phyloP scores from a whole-genome alignment of 371 early-diverging fungal genomes.

The Mortierella sp. region DNA sequence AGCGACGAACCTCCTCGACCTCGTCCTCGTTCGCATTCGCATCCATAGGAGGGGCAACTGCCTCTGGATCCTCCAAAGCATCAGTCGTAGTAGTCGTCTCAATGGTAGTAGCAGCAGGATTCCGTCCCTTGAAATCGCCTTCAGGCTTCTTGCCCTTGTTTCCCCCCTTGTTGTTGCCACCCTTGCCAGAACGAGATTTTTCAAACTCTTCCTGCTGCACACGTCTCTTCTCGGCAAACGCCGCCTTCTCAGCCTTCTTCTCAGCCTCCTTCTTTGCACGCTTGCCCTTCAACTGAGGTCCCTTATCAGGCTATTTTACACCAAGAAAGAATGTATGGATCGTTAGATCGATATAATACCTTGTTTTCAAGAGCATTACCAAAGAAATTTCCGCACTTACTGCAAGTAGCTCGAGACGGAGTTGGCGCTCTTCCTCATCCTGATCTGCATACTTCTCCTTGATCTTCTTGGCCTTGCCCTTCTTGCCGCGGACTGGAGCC shows the following conservation, averaged over 20 bases:
- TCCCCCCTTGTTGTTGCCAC: constrained; percentile 17
- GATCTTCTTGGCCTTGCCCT: constrained; percentile 90
- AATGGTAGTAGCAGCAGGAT: constrained; percentile 2
- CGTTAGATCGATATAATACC: background rate
- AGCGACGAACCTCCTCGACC: constrained; percentile 72
- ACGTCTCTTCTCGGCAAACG: constrained; percentile 37
- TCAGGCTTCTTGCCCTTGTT: constrained; percentile 22
- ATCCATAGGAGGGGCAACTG: constrained; percentile 22
- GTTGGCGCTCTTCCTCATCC: constrained; percentile 92
- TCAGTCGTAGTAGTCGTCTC: background rate
- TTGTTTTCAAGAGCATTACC: background rate
- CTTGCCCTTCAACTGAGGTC: constrained; percentile 82
- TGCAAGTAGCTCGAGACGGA: constrained; percentile 87
- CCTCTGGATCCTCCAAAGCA: constrained; percentile 16
- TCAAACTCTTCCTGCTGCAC: constrained; percentile 47
- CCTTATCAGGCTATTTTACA: constrained; percentile 71
- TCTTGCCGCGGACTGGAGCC: constrained; percentile 82
- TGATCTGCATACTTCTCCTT: constrained; percentile 95
- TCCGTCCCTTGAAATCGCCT: constrained; percentile 12
- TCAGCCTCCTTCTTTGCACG: constrained; percentile 77
- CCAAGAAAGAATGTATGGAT: background rate
- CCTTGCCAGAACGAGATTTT: constrained; percentile 22
- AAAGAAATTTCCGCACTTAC: constrained; percentile 55
- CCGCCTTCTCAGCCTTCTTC: constrained; percentile 63
- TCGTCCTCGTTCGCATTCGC: constrained; percentile 61